Evolutionary conservation across 805 yeast species (phyloP).

Genomic region (Candida loeiensis): DNA sequence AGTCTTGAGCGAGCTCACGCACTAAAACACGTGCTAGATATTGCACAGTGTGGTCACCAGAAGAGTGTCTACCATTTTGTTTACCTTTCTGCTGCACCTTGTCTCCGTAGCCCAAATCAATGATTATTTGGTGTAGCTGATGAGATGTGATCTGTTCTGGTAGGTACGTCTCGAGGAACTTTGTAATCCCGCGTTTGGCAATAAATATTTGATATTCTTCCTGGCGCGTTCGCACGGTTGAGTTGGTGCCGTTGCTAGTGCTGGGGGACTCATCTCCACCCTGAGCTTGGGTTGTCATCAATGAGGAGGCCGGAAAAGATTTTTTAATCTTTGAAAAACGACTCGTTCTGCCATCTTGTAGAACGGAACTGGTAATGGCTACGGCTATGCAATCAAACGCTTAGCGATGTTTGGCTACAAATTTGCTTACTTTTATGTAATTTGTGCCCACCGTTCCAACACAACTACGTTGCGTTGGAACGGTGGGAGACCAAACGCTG

Average conservation of each 20-base stretch:
- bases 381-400: no score
- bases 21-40: neutral
- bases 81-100: neutral
- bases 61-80: neutral
- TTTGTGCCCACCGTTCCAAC: neutral
- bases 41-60: neutral
- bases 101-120: slow-evolving; percentile 17
- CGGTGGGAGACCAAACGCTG: slow-evolving; percentile 1
- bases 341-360: no score
- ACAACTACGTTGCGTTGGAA: neutral
- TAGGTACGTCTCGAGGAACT: slow-evolving; percentile 14
- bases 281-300: slow-evolving; percentile 5
- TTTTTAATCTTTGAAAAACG: no score
- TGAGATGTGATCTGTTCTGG: slow-evolving; percentile 13
- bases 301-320: neutral
- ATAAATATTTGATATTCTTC: slow-evolving; percentile 13
- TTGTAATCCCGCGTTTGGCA: slow-evolving; percentile 12
- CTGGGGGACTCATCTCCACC: neutral
- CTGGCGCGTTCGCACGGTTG: neutral
- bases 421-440: no score
- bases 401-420: neutral
- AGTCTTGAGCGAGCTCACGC: neutral
- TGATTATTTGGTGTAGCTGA: slow-evolving; percentile 14
- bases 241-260: neutral
- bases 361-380: no score